Percentiles rank a stretch among this genome's conserved stretches.
These are phyloP conservation scores for Sporodiniella umbellata DNA, from an alignment of 371 early-diverging fungal species.

Conservation along the genomic window DNA sequence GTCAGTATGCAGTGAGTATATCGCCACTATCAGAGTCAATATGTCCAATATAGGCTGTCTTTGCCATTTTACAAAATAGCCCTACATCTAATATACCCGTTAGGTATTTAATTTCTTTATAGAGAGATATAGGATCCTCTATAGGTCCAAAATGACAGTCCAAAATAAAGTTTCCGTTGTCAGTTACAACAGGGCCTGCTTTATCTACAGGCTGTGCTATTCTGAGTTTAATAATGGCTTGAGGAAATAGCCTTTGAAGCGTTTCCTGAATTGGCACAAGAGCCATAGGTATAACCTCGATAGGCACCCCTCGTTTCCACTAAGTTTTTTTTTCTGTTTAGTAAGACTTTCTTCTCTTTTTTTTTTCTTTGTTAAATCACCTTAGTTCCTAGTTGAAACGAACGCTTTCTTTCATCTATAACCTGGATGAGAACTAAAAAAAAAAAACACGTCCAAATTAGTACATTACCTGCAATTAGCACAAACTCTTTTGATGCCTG, in stretches of 20 bases:
- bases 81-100: slow-evolving; percentile 93
- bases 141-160: slow-evolving; percentile 84
- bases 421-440: too few species aligned
- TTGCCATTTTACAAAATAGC: slow-evolving; percentile 83
- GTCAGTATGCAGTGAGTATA: not conserved
- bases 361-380: slow-evolving; percentile 32
- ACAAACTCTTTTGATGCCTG: slow-evolving; percentile 74
- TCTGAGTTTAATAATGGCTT: slow-evolving; percentile 55
- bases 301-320: slow-evolving; percentile 84
- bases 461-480: slow-evolving; percentile 85
- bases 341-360: too few species aligned
- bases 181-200: slow-evolving; percentile 93
- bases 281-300: slow-evolving; percentile 87
- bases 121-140: slow-evolving; percentile 50
- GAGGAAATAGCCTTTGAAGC: slow-evolving; percentile 20
- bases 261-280: slow-evolving; percentile 17
- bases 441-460: slow-evolving; percentile 20
- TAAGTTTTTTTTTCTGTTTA: too few species aligned
- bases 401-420: slow-evolving; percentile 78
- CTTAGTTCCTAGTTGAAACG: slow-evolving; percentile 69
- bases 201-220: slow-evolving; percentile 74
- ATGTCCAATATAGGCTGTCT: slow-evolving; percentile 78
- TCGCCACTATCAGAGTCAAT: not conserved
- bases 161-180: slow-evolving; percentile 87
- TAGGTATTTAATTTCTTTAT: slow-evolving; percentile 62